phyloP scores from a whole-genome alignment of 495 filamentous ascomycete species.

The Hypoxylon trugodes region DNA sequence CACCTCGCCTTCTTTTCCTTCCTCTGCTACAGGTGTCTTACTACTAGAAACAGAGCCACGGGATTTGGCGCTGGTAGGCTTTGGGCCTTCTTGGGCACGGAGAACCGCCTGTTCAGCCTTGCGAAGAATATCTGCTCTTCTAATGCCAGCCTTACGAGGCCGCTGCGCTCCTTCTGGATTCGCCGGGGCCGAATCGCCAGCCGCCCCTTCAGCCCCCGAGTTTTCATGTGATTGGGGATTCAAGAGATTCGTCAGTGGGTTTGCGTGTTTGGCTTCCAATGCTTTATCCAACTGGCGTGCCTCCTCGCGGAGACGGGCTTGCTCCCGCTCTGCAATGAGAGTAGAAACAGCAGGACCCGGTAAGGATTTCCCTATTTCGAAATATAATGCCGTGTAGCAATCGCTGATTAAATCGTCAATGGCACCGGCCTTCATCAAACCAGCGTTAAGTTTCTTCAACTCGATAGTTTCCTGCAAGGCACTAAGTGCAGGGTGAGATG shows the following conservation, averaged over 20 bases:
- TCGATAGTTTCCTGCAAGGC: slow-evolving; percentile 85
- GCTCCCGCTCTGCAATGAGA: slow-evolving; percentile 44
- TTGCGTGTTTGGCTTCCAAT: slow-evolving; percentile 32
- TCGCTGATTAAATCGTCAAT: slow-evolving; percentile 93
- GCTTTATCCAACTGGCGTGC: slow-evolving; percentile 30
- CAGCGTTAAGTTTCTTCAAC: slow-evolving; percentile 87
- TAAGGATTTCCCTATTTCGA: slow-evolving; percentile 53
- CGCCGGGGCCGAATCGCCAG: slow-evolving; percentile 33
- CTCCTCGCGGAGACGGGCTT: slow-evolving; percentile 35
- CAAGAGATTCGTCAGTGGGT: slow-evolving; percentile 41
- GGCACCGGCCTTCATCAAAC: slow-evolving; percentile 80
- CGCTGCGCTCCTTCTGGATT: slow-evolving; percentile 43
- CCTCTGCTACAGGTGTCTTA: slow-evolving; percentile 43
- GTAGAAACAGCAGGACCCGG: slow-evolving; percentile 42
- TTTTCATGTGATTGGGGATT: slow-evolving; percentile 45
- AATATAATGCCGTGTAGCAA: slow-evolving; percentile 82
- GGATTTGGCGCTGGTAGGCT: slow-evolving; percentile 46
- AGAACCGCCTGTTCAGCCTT: slow-evolving; percentile 59
- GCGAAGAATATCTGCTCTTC: slow-evolving; percentile 57
- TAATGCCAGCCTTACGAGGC: slow-evolving; percentile 48
- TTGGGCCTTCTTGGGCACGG: slow-evolving; percentile 53
- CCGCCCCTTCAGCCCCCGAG: slow-evolving; percentile 38
- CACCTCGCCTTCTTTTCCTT: slow-evolving; percentile 44
- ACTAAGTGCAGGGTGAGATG: slow-evolving; percentile 64
- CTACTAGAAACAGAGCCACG: slow-evolving; percentile 54